A percentile compares a stretch with the other conserved stretches of the same genome.
phyloP scores from a whole-genome alignment of 139 green algal species.

The Chlamydomonas sp. region DNA sequence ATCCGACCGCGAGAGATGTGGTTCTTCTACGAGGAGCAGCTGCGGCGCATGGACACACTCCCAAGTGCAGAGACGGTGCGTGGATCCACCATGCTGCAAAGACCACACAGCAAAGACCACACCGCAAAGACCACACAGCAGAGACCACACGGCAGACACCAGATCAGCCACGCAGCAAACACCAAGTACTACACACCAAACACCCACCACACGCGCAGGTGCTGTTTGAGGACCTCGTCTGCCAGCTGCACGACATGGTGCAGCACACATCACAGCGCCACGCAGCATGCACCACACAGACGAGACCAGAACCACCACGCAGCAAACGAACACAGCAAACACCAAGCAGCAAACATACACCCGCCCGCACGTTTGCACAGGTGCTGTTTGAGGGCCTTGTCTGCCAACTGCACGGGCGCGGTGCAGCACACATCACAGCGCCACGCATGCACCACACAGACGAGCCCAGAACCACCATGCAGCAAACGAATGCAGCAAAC shows the following conservation, averaged over 20 bases:
- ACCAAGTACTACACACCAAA: too few relatives aligned
- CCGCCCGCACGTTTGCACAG: not conserved
- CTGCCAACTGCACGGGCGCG: not conserved
- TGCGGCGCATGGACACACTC: conserved; percentile 93
- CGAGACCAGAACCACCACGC: not conserved
- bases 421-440: not conserved
- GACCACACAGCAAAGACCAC: too few relatives aligned
- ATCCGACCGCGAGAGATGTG: conserved; percentile 79
- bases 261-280: not conserved
- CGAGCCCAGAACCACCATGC: not conserved
- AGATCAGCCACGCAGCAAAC: too few relatives aligned
- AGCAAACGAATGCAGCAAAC: not conserved
- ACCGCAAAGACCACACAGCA: too few relatives aligned
- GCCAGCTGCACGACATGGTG: conserved; percentile 96
- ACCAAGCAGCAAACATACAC: conserved; percentile 12
- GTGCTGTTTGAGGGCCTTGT: not conserved
- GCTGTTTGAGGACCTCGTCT: conserved; percentile 79
- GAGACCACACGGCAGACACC: too few relatives aligned
- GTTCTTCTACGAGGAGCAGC: conserved; percentile 97
- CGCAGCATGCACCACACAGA: not conserved
- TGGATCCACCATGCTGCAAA: too few relatives aligned
- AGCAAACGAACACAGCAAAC: not conserved
- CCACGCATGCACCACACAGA: not conserved
- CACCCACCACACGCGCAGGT: conserved; percentile 35
- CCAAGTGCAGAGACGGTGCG: not conserved